These are phyloP conservation scores for Taphrina sp. DNA, from an alignment of 1,139 yeast genomes.

Conservation along the genomic window DNA sequence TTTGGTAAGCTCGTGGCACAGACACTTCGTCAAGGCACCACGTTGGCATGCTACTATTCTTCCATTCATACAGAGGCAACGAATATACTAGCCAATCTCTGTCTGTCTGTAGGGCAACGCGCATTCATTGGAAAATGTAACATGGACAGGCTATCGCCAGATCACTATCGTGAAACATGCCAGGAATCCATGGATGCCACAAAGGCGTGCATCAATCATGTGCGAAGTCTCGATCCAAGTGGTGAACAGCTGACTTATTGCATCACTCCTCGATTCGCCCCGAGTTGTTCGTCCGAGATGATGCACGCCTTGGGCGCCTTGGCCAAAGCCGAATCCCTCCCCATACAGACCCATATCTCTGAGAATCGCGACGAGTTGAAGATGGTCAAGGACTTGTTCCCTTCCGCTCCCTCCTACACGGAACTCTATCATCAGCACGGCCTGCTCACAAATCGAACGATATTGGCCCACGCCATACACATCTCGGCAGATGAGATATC, in stretches of 20 bases:
- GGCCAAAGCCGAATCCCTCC: conserved; percentile 54
- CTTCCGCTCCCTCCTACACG: conserved; percentile 66
- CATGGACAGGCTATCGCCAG: conserved; percentile 70
- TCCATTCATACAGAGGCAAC: conserved; percentile 79
- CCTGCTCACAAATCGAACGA: conserved; percentile 62
- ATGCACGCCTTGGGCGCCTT: conserved; percentile 63
- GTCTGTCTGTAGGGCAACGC: conserved; percentile 69
- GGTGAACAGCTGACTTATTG: conserved; percentile 61
- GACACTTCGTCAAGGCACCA: conserved; percentile 77
- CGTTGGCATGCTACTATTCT: conserved; percentile 88
- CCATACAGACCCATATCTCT: conserved; percentile 85
- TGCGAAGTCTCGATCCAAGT: conserved; percentile 54
- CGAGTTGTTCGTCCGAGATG: conserved; percentile 68
- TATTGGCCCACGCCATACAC: conserved; percentile 88
- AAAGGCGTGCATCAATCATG: conserved; percentile 56
- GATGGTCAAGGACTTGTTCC: conserved; percentile 73
- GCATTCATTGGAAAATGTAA: conserved; percentile 88
- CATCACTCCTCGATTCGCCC: conserved; percentile 92
- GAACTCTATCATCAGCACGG: conserved; percentile 69
- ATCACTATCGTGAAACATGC: conserved; percentile 62
- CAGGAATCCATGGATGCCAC: conserved; percentile 59
- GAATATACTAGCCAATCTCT: conserved; percentile 68
- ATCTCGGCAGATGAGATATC: conserved; percentile 62
- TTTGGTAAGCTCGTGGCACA: conserved; percentile 64
- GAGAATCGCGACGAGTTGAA: conserved; percentile 75